A percentile compares a stretch with the other conserved stretches of the same genome.
Evolutionary conservation across 208 protist genomes (phyloP).

Genomic region (Trypanosoma cruzi): DNA sequence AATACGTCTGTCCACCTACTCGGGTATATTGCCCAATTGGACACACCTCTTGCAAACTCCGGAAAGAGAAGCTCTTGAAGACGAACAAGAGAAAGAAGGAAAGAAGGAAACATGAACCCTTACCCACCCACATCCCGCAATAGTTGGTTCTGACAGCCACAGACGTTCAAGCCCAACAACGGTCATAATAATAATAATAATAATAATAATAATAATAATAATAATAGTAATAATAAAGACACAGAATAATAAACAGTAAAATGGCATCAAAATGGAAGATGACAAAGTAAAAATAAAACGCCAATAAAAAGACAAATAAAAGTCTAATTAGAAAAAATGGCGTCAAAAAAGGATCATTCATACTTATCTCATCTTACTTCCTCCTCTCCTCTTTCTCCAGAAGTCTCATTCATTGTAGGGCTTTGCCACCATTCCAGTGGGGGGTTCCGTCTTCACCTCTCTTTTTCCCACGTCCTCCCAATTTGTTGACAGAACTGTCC

Average conservation of each 20-base stretch:
- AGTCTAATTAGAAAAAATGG: background rate
- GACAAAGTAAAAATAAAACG: constrained; percentile 17
- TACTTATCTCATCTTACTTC: no score
- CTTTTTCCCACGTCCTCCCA: constrained; percentile 93
- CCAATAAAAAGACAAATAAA: background rate
- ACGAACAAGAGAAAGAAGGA: background rate
- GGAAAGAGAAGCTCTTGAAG: background rate
- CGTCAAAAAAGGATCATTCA: background rate
- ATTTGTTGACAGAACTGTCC: constrained; percentile 96
- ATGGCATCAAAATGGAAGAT: constrained; percentile 9
- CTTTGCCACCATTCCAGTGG: constrained; percentile 92
- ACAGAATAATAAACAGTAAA: background rate
- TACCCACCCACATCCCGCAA: no score
- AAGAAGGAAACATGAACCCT: background rate
- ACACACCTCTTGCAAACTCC: background rate
- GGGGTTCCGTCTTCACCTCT: constrained; percentile 82
- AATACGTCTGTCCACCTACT: background rate
- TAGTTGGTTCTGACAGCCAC: background rate
- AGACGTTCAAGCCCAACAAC: constrained; percentile 7
- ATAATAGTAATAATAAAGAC: no score
- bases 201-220: no score
- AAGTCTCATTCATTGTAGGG: constrained; percentile 5
- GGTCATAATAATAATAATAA: background rate
- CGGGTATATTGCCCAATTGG: background rate
- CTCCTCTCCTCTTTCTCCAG: background rate